Evolutionary conservation across 2,329 filamentous ascomycete genomes (phyloP).

Genomic region (Microdochium bolleyi): DNA sequence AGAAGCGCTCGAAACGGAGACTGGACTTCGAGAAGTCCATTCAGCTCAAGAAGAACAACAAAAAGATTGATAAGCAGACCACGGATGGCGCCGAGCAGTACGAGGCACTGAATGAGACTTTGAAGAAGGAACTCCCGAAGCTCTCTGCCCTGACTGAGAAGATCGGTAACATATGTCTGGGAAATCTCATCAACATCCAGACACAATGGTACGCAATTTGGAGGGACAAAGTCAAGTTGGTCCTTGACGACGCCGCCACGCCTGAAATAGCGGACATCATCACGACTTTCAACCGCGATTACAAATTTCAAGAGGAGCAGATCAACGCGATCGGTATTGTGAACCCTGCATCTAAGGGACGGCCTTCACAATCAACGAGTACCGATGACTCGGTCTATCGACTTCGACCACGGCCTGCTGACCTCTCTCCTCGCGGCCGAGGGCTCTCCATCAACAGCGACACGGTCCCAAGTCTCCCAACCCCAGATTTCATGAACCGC

Average conservation of each 20-base stretch:
- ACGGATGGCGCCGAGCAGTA: conserved; percentile 82
- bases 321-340: conserved; percentile 67
- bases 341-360: conserved; percentile 62
- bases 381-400: conserved; percentile 41
- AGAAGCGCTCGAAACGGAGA: conserved; percentile 88
- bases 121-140: conserved; percentile 86
- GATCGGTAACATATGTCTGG: conserved; percentile 74
- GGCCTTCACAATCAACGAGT: conserved; percentile 50
- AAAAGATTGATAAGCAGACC: conserved; percentile 81
- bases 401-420: conserved; percentile 39
- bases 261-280: conserved; percentile 68
- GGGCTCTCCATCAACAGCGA: conserved; percentile 57
- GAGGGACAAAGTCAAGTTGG: conserved; percentile 71
- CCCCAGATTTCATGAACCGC: conserved; percentile 58
- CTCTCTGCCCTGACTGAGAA: conserved; percentile 76
- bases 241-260: conserved; percentile 60
- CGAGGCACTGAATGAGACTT: conserved; percentile 80
- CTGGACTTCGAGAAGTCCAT: conserved; percentile 80
- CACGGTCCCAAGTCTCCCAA: conserved; percentile 52
- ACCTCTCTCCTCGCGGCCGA: conserved; percentile 43
- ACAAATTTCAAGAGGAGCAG: conserved; percentile 65
- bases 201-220: conserved; percentile 75
- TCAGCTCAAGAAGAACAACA: conserved; percentile 68
- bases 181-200: conserved; percentile 79
- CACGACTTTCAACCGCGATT: conserved; percentile 71